These are phyloP conservation scores for Gastrodia elata DNA, from an alignment of 106 monocot species.

Conservation along the genomic window DNA sequence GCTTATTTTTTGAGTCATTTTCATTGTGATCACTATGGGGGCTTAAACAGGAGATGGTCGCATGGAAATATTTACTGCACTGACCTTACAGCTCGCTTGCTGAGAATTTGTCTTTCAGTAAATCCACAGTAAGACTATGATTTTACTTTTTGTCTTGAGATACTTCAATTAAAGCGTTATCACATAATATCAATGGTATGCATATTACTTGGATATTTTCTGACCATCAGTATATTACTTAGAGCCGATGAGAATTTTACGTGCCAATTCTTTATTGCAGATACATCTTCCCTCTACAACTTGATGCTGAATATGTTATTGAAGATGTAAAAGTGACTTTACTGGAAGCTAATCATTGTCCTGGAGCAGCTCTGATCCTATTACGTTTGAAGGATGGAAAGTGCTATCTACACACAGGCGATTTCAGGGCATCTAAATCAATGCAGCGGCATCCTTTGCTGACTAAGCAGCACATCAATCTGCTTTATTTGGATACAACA, in stretches of 20 bases:
- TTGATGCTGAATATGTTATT: constrained; percentile 40
- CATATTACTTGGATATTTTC: neutral
- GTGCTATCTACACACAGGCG: constrained; percentile 55
- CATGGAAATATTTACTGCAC: constrained; percentile 71
- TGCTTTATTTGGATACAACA: constrained; percentile 70
- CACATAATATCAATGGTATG: neutral
- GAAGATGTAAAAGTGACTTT: constrained; percentile 48
- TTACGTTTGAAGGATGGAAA: constrained; percentile 41
- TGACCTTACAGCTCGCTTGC: constrained; percentile 51
- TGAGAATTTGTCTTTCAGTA: constrained; percentile 52
- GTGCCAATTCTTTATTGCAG: constrained; percentile 16
- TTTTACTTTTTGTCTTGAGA: neutral
- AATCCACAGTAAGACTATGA: constrained; percentile 30
- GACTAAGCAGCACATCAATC: constrained; percentile 24
- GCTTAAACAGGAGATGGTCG: constrained; percentile 60
- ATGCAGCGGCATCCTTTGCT: constrained; percentile 47
- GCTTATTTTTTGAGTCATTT: constrained; percentile 72
- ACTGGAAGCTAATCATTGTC: constrained; percentile 74
- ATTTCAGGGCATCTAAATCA: constrained; percentile 58
- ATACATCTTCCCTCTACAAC: constrained; percentile 47
- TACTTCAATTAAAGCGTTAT: neutral
- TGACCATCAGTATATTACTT: neutral
- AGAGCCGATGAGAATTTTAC: neutral
- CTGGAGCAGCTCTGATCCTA: constrained; percentile 62
- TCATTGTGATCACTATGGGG: constrained; percentile 68